Percentiles rank a stretch among this genome's conserved stretches.
Conservation (phyloP, 1,284 basidiomycete species). For the Fomes fomentarius region DNA sequence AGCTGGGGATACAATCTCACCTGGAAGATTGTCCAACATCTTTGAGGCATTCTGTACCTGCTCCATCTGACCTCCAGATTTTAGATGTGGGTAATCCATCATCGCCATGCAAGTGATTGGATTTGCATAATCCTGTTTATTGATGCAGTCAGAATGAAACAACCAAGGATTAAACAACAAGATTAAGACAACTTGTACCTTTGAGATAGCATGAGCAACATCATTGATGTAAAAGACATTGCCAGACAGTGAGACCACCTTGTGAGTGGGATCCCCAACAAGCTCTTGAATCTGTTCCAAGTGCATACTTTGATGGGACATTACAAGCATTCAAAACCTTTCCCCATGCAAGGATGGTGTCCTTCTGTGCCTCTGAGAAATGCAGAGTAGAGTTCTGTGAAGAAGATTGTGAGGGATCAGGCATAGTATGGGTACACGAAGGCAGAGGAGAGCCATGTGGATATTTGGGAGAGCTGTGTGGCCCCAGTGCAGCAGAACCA, state of each 20-base stretch:
- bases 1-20: slow-evolving; percentile 17
- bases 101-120: neutral
- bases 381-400: neutral
- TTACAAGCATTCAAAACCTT: slow-evolving; percentile 7
- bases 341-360: slow-evolving; percentile 11
- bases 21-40: slow-evolving; percentile 7
- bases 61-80: neutral
- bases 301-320: slow-evolving; percentile 5
- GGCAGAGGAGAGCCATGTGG: no score
- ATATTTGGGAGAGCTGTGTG: no score
- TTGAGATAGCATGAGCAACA: neutral
- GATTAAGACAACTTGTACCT: neutral
- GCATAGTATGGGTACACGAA: no score
- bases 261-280: slow-evolving; percentile 4
- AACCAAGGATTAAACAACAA: neutral
- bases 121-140: slow-evolving; percentile 14
- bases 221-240: slow-evolving; percentile 15
- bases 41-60: slow-evolving; percentile 8
- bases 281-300: neutral
- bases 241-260: neutral
- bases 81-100: neutral
- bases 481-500: no score
- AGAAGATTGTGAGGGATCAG: no score
- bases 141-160: no score
- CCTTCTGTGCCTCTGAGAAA: slow-evolving; percentile 12